A percentile compares a stretch with the other conserved stretches of the same genome.
Evolutionary conservation across 2,329 filamentous ascomycete species (phyloP).

Genomic region (Hortaea werneckii): DNA sequence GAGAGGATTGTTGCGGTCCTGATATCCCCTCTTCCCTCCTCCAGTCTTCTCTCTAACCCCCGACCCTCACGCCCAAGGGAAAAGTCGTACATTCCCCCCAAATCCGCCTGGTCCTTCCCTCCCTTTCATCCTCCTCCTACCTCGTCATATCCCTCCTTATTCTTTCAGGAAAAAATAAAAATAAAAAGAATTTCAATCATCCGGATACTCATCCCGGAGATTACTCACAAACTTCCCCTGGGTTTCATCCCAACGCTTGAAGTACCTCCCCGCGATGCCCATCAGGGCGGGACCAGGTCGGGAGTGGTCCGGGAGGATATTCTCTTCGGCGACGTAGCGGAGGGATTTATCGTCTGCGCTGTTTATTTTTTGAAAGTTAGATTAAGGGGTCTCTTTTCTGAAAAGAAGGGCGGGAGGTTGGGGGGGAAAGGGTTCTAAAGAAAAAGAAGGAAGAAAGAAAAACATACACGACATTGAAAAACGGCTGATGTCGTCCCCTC

Average conservation of each 20-base stretch:
- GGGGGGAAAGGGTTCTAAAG: no score
- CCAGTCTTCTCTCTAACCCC: no score
- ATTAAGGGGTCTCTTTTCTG: background rate
- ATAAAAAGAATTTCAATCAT: constrained; percentile 49
- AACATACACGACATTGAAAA: constrained; percentile 80
- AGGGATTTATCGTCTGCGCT: constrained; percentile 58
- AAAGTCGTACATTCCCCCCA: no score
- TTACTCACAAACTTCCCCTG: constrained; percentile 73
- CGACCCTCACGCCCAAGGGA: no score
- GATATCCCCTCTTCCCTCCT: no score
- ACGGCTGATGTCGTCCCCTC: constrained; percentile 57
- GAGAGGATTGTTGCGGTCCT: no score
- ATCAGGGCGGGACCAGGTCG: constrained; percentile 49
- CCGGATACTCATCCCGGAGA: constrained; percentile 69
- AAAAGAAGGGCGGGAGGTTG: background rate
- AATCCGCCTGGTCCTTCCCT: no score
- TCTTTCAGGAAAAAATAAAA: no score
- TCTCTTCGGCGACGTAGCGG: constrained; percentile 71
- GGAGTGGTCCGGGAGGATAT: constrained; percentile 44
- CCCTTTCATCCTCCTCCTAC: no score
- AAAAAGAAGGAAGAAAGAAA: background rate
- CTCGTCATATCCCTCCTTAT: no score
- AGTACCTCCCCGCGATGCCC: constrained; percentile 68
- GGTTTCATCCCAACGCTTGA: constrained; percentile 69
- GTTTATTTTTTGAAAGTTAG: constrained; percentile 1